Evolutionary conservation across 495 filamentous ascomycete species (phyloP), one percentile per base, ranked within the genome.

Genomic region (Bacidia gigantensis): DNA sequence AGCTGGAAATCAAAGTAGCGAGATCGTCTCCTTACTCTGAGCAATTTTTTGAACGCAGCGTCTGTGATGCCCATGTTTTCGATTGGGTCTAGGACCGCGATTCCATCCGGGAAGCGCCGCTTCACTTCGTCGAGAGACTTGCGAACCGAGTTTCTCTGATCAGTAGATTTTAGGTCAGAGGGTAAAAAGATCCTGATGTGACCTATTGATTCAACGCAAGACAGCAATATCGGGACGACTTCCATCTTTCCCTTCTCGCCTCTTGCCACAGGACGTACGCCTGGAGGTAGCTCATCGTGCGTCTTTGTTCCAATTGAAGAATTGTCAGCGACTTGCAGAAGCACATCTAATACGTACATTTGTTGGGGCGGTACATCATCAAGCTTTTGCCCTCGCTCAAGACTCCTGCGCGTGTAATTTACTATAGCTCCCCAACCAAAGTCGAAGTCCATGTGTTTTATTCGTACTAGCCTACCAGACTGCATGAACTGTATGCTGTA

Each of bases 31-130:
- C 75, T 61, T 69, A 82, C 80, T 58, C 90, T 79, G 11, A 96
- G 79, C 2, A 92, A 76, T 60, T 87, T 86, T 72, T 94, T 96
- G 70, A 97, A 97, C 0, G 78, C 80, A 3, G 92, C 86, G 63
- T 97, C 92, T 14, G 72, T 82, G 63, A 98, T 96, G 12, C 75
- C 71, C 92, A 97, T 96, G 60, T 93, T 85, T 62, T 97, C 89
- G 48, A 98, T 80, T 0, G 92, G 93, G 63, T 98, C 92, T 25
- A 97, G 64, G 5, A 88, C 66, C 11, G 92, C 80, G 48, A 97
- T 67, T 1, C 92, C 92, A 64, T 97, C 93, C n/a, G 87, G 85
- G 68, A 98, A 95, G 32, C 93, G 81, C 54, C 75, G 77, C 57
- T 81, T 73, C 3, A 90, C 79, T 61, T 96, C 89, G 26, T 79